Base-by-base conservation (phyloP, 208 protist species). In the Lotmaria passim region DNA sequence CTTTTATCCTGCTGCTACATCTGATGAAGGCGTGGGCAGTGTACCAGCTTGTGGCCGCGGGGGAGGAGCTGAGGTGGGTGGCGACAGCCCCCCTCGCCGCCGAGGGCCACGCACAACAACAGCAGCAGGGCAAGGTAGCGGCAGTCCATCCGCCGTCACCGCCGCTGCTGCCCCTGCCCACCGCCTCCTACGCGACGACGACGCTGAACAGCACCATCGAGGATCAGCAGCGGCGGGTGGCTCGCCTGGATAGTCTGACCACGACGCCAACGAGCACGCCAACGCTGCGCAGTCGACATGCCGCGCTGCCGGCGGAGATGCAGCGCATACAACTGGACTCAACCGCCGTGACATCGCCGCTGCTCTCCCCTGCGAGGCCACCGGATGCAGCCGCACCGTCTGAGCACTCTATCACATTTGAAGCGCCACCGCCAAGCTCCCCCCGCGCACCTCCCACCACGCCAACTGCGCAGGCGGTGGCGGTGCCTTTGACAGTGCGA, bases 1-100 rank as follows among this genome's bases (percentile, higher is more conserved):
- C 73, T 38, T 44, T 70, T 59, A 31, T 73, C 3, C 52, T 86
- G 4, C 64, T 81, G 6, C 41, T 87, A 12, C 68, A 75, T 11
- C 64, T 92, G n/a, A 61, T 85, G 61, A 89, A 89, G 52, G 78
- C 79, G n/a, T 75, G 70, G 47, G 76, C 76, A 7, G 47, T 89
- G 21, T 87, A 83, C 39, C 83, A 89, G 56, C 44, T 78, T 14
- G 58, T 81, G 15, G 47, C 23, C 12, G 36, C 46, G 5, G 74
- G 60, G 5, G 67, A 67, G 28, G 60, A 75, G 39, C 2, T 79
- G 15, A 52, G 41, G 30, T 69, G 64, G 65, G 38, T 23, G 0
- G 38, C 43, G 7, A 26, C 5, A 15, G 19, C 28, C 11, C 23
- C 28, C 17, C 10, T 15, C n/a, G 38, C 19, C 10, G 30, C 12